Percentiles rank a stretch among this genome's conserved stretches.
Evolutionary conservation across 83 land plant genomes (phyloP).

Genomic region (Picea abies): DNA sequence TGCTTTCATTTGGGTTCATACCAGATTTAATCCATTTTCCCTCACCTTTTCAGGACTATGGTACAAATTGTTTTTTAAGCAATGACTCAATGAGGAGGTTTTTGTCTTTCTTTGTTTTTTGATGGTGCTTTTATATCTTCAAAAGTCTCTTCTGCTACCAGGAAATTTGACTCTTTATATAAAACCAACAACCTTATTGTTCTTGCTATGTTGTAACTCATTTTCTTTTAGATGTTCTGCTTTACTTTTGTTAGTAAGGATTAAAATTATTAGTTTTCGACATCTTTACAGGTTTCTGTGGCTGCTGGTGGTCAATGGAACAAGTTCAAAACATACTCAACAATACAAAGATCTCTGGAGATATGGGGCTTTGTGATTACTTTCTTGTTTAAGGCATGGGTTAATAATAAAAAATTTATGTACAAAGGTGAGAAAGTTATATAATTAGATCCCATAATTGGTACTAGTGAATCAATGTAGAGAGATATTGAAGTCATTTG

Average conservation of each 20-base stretch:
- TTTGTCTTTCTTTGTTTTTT: too few relatives aligned
- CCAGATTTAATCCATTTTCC: too few relatives aligned
- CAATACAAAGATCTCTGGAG: conserved; percentile 91
- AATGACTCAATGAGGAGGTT: too few relatives aligned
- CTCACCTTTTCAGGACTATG: too few relatives aligned
- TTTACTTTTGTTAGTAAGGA: not conserved
- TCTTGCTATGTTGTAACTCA: too few relatives aligned
- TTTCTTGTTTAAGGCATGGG: conserved; percentile 86
- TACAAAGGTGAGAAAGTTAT: conserved; percentile 66
- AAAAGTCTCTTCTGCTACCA: too few relatives aligned
- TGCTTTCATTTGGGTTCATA: too few relatives aligned
- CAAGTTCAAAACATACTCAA: conserved; percentile 96
- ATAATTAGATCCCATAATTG: not conserved
- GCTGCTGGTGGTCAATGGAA: conserved; percentile 98
- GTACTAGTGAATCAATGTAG: not conserved
- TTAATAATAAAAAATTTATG: conserved; percentile 84
- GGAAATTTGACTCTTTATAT: too few relatives aligned
- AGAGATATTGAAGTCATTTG: not conserved
- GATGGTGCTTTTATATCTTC: too few relatives aligned
- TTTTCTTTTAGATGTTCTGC: too few relatives aligned
- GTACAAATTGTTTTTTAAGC: too few relatives aligned
- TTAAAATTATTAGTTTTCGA: not conserved
- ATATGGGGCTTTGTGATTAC: conserved; percentile 95
- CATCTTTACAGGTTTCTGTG: conserved; percentile 83
- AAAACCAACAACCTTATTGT: too few relatives aligned